phyloP scores from a whole-genome alignment of 345 rosid species.

The Gossypium bickii region DNA sequence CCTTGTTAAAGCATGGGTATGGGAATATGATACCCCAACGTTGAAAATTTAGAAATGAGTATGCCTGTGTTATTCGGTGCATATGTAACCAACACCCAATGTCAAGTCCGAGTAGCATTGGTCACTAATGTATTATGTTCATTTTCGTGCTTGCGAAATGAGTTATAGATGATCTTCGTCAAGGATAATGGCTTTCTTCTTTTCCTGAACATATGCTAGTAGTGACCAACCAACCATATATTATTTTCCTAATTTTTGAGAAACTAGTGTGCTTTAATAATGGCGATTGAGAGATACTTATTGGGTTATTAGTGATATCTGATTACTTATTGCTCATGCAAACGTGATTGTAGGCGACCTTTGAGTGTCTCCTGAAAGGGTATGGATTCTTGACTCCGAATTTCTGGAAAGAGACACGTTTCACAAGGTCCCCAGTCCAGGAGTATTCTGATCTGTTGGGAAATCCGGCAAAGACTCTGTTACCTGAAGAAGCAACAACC shows the following conservation, averaged over 20 bases:
- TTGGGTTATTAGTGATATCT: neutral
- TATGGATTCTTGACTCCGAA: neutral
- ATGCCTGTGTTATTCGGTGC: no score
- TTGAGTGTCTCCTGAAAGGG: no score
- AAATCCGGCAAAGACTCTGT: neutral
- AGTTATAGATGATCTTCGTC: neutral
- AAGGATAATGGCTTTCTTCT: neutral
- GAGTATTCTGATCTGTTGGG: neutral
- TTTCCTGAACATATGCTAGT: neutral
- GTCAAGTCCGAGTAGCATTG: no score
- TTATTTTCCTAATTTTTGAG: neutral
- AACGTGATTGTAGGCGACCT: no score
- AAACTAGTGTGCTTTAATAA: neutral
- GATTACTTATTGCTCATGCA: no score
- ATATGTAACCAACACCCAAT: no score
- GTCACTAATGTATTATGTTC: neutral
- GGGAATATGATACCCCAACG: no score
- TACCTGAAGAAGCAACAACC: neutral
- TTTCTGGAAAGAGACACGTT: neutral
- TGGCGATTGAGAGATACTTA: neutral
- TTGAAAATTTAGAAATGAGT: no score
- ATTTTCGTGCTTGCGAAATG: neutral
- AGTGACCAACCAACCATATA: neutral
- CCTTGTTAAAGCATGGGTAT: no score
- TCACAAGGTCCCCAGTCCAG: neutral